phyloP scores from a whole-genome alignment of 140 eudicot species.

The Anethum foeniculum region DNA sequence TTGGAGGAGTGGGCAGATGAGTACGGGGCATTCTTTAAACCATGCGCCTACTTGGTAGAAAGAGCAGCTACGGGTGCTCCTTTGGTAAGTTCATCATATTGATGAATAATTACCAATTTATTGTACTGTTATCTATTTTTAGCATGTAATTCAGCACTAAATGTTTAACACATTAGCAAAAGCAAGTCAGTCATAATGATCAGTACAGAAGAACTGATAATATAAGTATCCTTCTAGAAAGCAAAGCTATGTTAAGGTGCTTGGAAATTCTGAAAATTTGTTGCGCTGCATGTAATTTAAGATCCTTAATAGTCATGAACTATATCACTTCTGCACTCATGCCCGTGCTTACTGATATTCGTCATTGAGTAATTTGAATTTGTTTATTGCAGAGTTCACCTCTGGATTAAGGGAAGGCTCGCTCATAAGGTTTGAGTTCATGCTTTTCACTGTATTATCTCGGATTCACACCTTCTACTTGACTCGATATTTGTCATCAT shows the following conservation, averaged over 20 bases:
- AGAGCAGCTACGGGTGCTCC: constrained; percentile 40
- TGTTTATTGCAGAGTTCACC: constrained; percentile 39
- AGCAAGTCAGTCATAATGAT: neutral
- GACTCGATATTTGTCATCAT: too few species aligned
- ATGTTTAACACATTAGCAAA: neutral
- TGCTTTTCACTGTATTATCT: neutral
- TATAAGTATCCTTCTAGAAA: too few species aligned
- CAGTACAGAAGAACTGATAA: too few species aligned
- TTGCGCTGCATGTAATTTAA: neutral
- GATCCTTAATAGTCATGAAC: neutral
- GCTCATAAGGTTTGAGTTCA: constrained; percentile 21
- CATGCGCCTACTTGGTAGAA: constrained; percentile 66
- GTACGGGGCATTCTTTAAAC: constrained; percentile 77
- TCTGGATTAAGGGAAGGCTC: constrained; percentile 28
- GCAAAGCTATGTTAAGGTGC: too few species aligned
- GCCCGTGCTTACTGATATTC: neutral
- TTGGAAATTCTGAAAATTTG: neutral
- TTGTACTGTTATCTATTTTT: too few species aligned
- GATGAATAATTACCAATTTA: too few species aligned
- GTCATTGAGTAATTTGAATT: neutral
- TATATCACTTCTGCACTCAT: neutral
- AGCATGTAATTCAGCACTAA: neutral
- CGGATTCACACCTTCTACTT: neutral
- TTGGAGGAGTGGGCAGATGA: constrained; percentile 66
- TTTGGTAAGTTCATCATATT: constrained; percentile 39